phyloP scores from a whole-genome alignment of 2,329 filamentous ascomycete species.

The Alternaria tenuissima region DNA sequence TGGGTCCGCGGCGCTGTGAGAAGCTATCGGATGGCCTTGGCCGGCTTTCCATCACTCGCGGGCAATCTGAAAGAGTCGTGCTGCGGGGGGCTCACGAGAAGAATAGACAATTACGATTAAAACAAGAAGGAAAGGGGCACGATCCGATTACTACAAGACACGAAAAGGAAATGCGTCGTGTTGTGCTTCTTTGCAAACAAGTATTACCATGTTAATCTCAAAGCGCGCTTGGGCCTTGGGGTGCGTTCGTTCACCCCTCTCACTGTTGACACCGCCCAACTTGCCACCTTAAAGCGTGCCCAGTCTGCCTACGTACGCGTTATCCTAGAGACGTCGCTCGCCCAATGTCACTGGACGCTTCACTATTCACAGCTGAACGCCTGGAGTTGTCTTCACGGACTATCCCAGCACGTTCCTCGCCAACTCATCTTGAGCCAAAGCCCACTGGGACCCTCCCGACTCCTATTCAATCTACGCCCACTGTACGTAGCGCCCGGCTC shows the following conservation, averaged over 20 bases:
- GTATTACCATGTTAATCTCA: constrained; percentile 21
- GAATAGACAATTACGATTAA: not conserved
- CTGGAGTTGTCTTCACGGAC: constrained; percentile 9
- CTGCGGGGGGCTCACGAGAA: constrained; percentile 6
- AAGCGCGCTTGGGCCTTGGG: constrained; percentile 18
- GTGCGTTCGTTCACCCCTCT: not conserved
- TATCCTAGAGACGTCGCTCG: constrained; percentile 1
- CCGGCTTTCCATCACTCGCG: not conserved
- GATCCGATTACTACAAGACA: constrained; percentile 1
- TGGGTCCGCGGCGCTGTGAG: constrained; percentile 12
- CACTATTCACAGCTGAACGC: constrained; percentile 7
- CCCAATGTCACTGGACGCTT: not conserved
- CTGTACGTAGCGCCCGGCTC: not conserved
- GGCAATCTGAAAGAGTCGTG: constrained; percentile 13
- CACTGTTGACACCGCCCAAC: constrained; percentile 4
- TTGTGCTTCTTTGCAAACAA: constrained; percentile 17
- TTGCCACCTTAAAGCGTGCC: constrained; percentile 9
- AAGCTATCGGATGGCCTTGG: constrained; percentile 2
- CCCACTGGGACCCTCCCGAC: not conserved
- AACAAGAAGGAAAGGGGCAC: constrained; percentile 10
- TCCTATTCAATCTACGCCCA: constrained; percentile 5
- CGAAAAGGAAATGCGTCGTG: constrained; percentile 20
- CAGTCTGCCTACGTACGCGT: constrained; percentile 1
- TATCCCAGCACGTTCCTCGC: constrained; percentile 11
- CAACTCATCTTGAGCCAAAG: constrained; percentile 10